Evolutionary conservation across 208 protist genomes (phyloP), one percentile per base, ranked within the genome.

Genomic region (Porcisia deanei): DNA sequence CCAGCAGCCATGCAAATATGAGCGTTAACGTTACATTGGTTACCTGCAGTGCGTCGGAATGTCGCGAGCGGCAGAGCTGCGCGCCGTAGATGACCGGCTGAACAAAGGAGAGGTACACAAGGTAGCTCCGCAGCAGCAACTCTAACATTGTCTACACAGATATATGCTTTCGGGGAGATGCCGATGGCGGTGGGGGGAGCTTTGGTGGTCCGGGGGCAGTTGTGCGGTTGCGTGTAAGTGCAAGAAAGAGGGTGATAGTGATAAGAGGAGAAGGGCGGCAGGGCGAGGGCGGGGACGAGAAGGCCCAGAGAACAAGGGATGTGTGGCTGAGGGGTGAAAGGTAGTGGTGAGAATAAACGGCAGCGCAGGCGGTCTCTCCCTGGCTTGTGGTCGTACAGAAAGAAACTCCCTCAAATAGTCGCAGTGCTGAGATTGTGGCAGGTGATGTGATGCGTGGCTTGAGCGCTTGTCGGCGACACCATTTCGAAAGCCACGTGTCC

Each of bases 1-100:
- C 86, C 43, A 93, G 68, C 18, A 92, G 57, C 85, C 88, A 93
- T 20, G 82, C 60, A 71, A 96, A 87, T 63, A 96, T 87, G 69
- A 96, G 80, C 25, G 88, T 85, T 71, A 96, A 77, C 22, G 86
- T 89, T 14, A 86, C 71, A 68, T 96, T 96, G 8, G 90, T 88
- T 1, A 94, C 83, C 58, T 92, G 86, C 22, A 54, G 49, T 12
- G 85, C 60, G 59, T 93, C 77, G 3, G 89, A 86, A 16, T 77
- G n/a, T 10, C 55, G 47, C 12, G 76, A 66, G 37, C 76, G 73
- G 76, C 85, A 93, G 34, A 96, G 77, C 76, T 91, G 82, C n/a
- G 82, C 81, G 22, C 91, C 88, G 60, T 79, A 79, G 25, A 93
- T 75, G 22, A 92, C 75, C n/a, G 91, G 89, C 53, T 85, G 79